These are phyloP conservation scores for Dunaliella primolecta DNA, from an alignment of 139 green algal genomes.

Conservation along the genomic window DNA sequence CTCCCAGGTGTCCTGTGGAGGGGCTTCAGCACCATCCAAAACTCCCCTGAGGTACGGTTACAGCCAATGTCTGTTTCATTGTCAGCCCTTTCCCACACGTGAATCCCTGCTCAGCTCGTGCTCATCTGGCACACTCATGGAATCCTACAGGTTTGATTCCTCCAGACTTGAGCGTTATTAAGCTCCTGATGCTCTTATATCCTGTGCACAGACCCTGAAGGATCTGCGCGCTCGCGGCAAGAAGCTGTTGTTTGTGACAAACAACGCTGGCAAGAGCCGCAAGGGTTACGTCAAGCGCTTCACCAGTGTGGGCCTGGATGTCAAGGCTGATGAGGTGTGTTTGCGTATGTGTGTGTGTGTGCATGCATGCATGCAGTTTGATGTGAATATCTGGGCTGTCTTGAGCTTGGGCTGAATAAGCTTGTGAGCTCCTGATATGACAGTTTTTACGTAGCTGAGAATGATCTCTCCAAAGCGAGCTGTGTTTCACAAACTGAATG, in stretches of 20 bases:
- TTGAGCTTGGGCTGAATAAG: background rate
- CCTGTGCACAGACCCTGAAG: constrained; percentile 33
- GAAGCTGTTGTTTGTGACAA: constrained; percentile 68
- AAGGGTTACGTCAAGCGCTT: constrained; percentile 56
- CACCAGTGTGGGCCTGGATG: constrained; percentile 47
- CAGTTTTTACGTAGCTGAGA: background rate
- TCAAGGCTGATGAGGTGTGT: constrained; percentile 43
- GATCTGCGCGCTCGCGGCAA: constrained; percentile 45
- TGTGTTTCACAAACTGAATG: no score
- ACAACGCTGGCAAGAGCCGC: constrained; percentile 57
- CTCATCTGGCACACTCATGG: no score
- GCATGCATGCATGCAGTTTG: background rate
- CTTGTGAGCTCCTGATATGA: background rate
- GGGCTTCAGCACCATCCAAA: background rate
- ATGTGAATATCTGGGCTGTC: background rate
- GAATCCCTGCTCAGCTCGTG: no score
- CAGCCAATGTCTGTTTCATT: no score
- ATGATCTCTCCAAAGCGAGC: no score
- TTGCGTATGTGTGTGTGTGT: background rate
- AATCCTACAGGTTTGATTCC: background rate
- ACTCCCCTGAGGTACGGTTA: background rate
- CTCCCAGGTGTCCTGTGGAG: constrained; percentile 15
- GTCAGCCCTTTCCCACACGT: no score
- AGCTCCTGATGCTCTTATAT: background rate
- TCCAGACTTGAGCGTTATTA: background rate